Percentiles rank a stretch among this genome's conserved stretches.
phyloP scores from a whole-genome alignment of 495 filamentous ascomycete species.

The Collariella sp. region DNA sequence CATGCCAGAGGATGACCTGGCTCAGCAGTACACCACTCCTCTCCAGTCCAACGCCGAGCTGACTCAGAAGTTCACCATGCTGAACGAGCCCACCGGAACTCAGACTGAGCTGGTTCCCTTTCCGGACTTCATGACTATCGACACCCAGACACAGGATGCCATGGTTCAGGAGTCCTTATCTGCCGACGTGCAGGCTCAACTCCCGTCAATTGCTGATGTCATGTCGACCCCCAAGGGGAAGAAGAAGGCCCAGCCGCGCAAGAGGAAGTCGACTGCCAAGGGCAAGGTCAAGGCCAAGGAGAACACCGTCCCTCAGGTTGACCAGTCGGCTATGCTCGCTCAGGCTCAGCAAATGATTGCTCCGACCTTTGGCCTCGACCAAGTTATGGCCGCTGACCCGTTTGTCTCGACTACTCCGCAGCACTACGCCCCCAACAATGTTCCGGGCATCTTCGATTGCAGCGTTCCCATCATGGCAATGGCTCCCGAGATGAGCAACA shows the following conservation, averaged over 20 bases:
- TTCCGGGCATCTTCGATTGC: neutral
- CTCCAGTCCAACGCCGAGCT: neutral
- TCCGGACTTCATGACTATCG: no score
- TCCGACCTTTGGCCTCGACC: neutral
- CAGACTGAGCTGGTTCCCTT: neutral
- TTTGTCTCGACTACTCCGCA: neutral
- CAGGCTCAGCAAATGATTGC: neutral
- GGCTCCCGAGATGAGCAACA: neutral
- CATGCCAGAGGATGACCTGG: no score
- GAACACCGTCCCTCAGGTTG: no score
- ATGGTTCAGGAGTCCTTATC: neutral
- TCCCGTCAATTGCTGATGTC: slow-evolving; percentile 1
- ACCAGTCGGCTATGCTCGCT: neutral
- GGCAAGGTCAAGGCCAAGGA: neutral
- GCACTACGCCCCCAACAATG: neutral
- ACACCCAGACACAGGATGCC: neutral
- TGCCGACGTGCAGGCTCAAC: neutral
- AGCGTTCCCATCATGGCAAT: neutral
- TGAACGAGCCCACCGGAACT: neutral
- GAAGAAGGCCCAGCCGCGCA: neutral
- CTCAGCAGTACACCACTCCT: neutral
- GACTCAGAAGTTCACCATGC: neutral
- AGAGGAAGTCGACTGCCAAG: neutral
- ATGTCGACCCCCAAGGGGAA: neutral
- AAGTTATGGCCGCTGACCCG: slow-evolving; percentile 1